Evolutionary conservation across 2,329 filamentous ascomycete genomes (phyloP), one percentile per base, ranked within the genome.

Genomic region (Epichloe sp.): DNA sequence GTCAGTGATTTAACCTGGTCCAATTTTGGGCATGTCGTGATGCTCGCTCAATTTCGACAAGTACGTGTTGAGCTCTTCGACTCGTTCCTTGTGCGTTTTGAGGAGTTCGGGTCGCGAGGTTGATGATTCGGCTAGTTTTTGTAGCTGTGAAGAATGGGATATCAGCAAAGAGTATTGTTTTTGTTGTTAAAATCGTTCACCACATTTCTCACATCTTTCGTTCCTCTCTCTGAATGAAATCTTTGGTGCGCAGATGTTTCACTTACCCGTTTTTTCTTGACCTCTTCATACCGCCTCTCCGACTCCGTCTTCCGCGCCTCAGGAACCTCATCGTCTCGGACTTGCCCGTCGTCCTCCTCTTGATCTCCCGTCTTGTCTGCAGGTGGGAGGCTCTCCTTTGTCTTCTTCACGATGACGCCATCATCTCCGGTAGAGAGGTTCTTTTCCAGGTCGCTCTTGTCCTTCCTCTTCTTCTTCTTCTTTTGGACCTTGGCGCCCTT

Each of bases 31-130:
- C 90, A 98, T 98, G 65, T 98, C 93, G 68, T 98, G 91, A 71
- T 98, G 93, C 70, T 98, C 93, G 69, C 88, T 95, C 62, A 98
- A 70, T 57, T 83, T 86, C 57, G 88, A 93, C 37, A 98, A 72
- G 66, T 97, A 96, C 56, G 86, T 88, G 66, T 98, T 98, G 59
- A 97, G 72, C 65, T 96, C 89, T 67, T 97, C 90, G 43, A 98
- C 91, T 11, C 88, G 82, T 72, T 98, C 87, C 66, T 97, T 97
- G 68, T 98, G 93, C 34, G 90, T 95, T 75, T 96, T 97, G 58
- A 91, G 80, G 15, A 94, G 84, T 65, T 96, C 90, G 14, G 85
- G 81, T 46, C 74, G 68, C 7, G 72, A 65, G 6, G 69, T 69
- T 2, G 74, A 73, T 3, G 72, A 70, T 63, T 86, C 83, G 44